Evolutionary conservation across 331 rosid species (phyloP).

Genomic region (Dryas integrifolia): DNA sequence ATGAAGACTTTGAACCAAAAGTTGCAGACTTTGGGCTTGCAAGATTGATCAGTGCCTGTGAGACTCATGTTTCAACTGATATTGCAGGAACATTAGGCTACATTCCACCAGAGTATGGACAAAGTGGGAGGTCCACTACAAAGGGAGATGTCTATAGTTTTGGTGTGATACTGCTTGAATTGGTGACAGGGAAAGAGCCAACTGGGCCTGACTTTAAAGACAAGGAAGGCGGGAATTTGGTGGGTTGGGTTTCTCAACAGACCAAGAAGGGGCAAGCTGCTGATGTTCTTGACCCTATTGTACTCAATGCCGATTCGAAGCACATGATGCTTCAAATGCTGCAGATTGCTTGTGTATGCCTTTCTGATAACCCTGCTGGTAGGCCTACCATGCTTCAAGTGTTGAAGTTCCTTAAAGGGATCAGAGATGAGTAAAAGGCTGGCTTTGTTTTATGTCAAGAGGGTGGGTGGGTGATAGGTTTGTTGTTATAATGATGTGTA

Average conservation of each 20-base stretch:
- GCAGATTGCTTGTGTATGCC: conserved; percentile 75
- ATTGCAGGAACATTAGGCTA: conserved; percentile 97
- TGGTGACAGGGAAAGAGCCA: conserved; percentile 94
- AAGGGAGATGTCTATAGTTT: conserved; percentile 93
- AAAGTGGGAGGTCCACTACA: conserved; percentile 85
- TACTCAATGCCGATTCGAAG: conserved; percentile 72
- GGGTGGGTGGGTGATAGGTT: neutral
- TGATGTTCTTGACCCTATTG: conserved; percentile 76
- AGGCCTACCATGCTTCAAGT: conserved; percentile 90
- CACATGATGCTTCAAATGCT: conserved; percentile 75
- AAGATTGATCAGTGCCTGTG: conserved; percentile 87
- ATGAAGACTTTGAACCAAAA: conserved; percentile 81
- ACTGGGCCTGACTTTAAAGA: conserved; percentile 92
- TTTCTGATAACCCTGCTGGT: conserved; percentile 78
- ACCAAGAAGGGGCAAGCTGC: conserved; percentile 63
- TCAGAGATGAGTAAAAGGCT: conserved; percentile 32
- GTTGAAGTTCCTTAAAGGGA: conserved; percentile 43
- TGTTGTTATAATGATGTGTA: conserved; percentile 17
- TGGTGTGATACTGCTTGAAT: conserved; percentile 85
- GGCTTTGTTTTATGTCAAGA: neutral
- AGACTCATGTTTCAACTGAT: conserved; percentile 84
- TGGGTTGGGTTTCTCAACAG: conserved; percentile 91
- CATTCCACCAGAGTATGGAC: conserved; percentile 99
- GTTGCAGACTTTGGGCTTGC: conserved; percentile 96
- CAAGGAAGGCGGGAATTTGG: conserved; percentile 89